Base-by-base conservation (phyloP, 352 stramenopile genomes). In the Saprolegnia parasitica region DNA sequence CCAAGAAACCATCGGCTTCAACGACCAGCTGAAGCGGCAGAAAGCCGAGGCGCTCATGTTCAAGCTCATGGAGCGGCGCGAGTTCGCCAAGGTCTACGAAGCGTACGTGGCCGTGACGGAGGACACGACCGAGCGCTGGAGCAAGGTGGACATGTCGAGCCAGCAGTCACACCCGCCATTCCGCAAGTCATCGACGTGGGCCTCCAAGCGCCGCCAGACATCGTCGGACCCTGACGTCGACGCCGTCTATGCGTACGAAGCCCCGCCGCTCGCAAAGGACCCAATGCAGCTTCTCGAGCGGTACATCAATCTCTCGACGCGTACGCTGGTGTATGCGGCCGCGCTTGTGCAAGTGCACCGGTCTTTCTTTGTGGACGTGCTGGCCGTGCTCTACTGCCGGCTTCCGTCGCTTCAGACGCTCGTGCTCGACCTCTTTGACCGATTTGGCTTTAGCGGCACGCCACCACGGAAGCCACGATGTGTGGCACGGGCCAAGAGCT, bases 41-140 rank as follows among this genome's bases (percentile, higher is more conserved):
- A 67, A 67, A 21, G 26, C 58, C 6, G 58, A 67, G 45, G n/a
- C 50, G 37, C 21, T 67, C 20, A 55, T 67, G 11, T 37, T 67
- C 39, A 67, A 67, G 24, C n/a, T 67, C 58, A 67, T 67, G 58
- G 58, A 67, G 24, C 58, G 58, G 15, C 58, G 58, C 24, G 58
- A 67, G 26, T 67, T 67, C 29, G 9, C 49, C 35, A 67, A 67
- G 18, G 58, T 67, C 11, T 67, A 67, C 24, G 58, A 67, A 32
- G 58, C 58, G 5, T 67, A 55, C 32, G 8, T 24, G 13, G 40
- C n/a, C 13, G 42, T 42, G 20, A 26, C 29, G 23, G 58, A 56
- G 13, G 58, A 67, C 58, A 56, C 49, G 18, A n/a, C 8, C 18
- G 11, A n/a, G 13, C 42, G 42, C 42, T 49, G 42, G 42, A 49